Evolutionary conservation across 306 rosid species (phyloP).

Genomic region (Oxytropis ochrocephala): DNA sequence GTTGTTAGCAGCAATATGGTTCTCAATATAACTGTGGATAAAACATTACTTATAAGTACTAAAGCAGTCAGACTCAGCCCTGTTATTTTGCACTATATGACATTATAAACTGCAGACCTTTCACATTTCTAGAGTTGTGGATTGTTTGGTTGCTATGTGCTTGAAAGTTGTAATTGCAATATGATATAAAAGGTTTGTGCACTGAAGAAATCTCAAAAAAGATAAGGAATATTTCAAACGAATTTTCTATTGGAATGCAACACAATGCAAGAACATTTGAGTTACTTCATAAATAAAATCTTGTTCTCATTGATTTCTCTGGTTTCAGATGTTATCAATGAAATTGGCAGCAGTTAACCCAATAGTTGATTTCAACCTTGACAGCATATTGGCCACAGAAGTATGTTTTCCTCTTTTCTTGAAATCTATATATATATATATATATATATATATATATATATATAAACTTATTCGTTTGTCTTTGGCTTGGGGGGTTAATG

Average conservation of each 20-base stretch:
- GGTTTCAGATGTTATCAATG: slow-evolving; percentile 86
- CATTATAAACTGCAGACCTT: neutral
- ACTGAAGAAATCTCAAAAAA: neutral
- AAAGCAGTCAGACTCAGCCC: neutral
- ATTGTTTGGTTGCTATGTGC: neutral
- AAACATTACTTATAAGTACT: neutral
- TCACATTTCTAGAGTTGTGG: slow-evolving; percentile 1
- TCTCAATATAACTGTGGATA: neutral
- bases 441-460: neutral
- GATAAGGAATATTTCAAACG: slow-evolving; percentile 3
- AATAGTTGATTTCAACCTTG: slow-evolving; percentile 72
- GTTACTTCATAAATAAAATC: slow-evolving; percentile 15
- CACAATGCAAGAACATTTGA: slow-evolving; percentile 1
- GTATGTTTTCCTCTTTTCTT: slow-evolving; percentile 37
- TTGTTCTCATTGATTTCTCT: slow-evolving; percentile 19
- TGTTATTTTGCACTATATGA: neutral
- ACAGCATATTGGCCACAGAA: slow-evolving; percentile 62
- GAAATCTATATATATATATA: neutral
- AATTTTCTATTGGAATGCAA: slow-evolving; percentile 21
- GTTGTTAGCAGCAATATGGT: slow-evolving; percentile 12
- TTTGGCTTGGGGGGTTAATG: slow-evolving; percentile 4
- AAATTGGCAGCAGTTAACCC: slow-evolving; percentile 91
- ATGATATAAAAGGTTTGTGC: neutral
- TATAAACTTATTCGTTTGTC: neutral
- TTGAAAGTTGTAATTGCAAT: slow-evolving; percentile 4